phyloP scores from a whole-genome alignment of 305 asterid genomes.

The Fraxinus angustifolia region DNA sequence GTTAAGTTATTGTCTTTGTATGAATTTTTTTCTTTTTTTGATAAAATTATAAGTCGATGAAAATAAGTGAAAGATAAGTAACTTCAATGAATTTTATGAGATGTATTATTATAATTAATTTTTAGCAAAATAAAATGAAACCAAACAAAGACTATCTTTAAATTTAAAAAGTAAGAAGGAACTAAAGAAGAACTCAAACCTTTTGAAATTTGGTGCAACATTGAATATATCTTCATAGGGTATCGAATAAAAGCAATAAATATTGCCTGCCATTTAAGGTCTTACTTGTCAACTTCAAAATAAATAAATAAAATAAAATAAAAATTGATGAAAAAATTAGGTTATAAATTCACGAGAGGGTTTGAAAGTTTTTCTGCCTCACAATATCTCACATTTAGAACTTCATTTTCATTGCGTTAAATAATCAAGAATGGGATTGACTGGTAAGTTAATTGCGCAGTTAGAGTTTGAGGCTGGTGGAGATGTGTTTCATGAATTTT shows the following conservation, averaged over 20 bases:
- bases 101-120: too few species aligned
- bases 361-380: not conserved
- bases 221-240: not conserved
- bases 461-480: not conserved
- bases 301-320: not conserved
- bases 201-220: not conserved
- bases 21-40: too few species aligned
- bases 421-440: not conserved
- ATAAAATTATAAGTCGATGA: too few species aligned
- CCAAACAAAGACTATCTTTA: too few species aligned
- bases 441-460: not conserved
- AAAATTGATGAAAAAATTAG: not conserved
- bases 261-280: not conserved
- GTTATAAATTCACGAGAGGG: not conserved
- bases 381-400: not conserved
- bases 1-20: too few species aligned
- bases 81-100: too few species aligned
- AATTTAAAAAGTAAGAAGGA: too few species aligned
- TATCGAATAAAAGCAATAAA: not conserved
- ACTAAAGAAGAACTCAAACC: not conserved
- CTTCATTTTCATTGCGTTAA: not conserved
- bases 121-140: too few species aligned
- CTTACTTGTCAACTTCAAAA: not conserved
- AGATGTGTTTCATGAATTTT: not conserved
- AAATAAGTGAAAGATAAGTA: too few species aligned